phyloP scores from a whole-genome alignment of 2,329 filamentous ascomycete genomes.

The Curvularia sp. region DNA sequence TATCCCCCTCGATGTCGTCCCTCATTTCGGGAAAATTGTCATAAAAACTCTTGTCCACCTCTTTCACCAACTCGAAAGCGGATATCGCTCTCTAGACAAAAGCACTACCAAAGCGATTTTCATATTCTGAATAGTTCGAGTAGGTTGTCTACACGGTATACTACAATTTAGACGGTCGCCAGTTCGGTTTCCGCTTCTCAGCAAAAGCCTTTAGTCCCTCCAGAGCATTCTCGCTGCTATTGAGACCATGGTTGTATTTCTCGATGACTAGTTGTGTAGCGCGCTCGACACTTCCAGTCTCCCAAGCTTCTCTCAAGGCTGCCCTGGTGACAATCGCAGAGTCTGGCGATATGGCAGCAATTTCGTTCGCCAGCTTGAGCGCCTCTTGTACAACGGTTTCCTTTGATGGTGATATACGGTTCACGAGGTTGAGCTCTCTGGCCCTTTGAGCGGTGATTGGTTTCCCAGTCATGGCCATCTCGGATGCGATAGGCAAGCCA shows the following conservation, averaged over 20 bases:
- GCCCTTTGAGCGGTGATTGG: constrained; percentile 57
- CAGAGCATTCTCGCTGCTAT: constrained; percentile 58
- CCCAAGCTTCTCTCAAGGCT: constrained; percentile 46
- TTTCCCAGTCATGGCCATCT: constrained; percentile 60
- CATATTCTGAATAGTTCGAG: background rate
- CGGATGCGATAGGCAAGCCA: constrained; percentile 58
- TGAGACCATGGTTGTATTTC: constrained; percentile 52
- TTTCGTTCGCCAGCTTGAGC: constrained; percentile 46
- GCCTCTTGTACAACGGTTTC: constrained; percentile 48
- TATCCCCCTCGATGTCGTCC: constrained; percentile 43
- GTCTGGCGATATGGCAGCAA: constrained; percentile 49
- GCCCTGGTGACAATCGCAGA: constrained; percentile 49
- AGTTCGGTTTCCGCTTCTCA: constrained; percentile 59
- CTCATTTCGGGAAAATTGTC: constrained; percentile 41
- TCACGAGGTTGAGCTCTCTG: constrained; percentile 53
- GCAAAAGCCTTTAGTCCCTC: constrained; percentile 62
- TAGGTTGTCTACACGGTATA: background rate
- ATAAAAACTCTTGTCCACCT: constrained; percentile 36
- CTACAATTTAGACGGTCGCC: constrained; percentile 58
- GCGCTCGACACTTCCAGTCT: constrained; percentile 47
- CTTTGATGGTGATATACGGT: constrained; percentile 49
- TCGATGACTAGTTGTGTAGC: constrained; percentile 55
- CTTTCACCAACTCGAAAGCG: background rate
- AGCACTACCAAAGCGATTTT: background rate
- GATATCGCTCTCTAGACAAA: background rate